Evolutionary conservation across 441 rosid genomes (phyloP).

Genomic region (Gossypium schwendimanii): DNA sequence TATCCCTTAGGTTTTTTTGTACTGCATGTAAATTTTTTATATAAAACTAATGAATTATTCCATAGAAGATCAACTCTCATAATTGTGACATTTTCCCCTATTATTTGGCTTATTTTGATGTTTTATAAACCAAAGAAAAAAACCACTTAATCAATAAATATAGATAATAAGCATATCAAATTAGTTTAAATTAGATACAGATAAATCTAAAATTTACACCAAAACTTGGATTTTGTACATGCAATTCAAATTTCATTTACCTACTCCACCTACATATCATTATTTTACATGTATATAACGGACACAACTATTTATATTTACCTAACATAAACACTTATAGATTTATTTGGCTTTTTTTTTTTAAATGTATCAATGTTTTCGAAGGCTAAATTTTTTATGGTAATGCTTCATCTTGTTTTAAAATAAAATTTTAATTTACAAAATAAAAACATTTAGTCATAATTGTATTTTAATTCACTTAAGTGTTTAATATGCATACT

Average conservation of each 20-base stretch:
- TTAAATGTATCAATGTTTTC: background rate
- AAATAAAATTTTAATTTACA: too few relatives aligned
- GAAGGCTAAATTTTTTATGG: too few relatives aligned
- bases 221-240: background rate
- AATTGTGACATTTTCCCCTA: background rate
- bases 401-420: too few relatives aligned
- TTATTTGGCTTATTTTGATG: background rate
- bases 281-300: background rate
- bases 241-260: too few relatives aligned
- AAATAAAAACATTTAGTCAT: too few relatives aligned
- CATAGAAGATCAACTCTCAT: background rate
- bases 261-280: too few relatives aligned
- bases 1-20: too few relatives aligned
- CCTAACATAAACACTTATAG: background rate
- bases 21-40: background rate
- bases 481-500: too few relatives aligned
- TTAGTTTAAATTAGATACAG: background rate
- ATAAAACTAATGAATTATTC: background rate
- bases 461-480: too few relatives aligned
- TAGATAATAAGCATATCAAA: background rate
- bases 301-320: background rate
- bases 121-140: background rate
- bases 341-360: background rate
- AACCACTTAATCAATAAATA: background rate
- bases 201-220: background rate